phyloP scores from a whole-genome alignment of 2,329 filamentous ascomycete genomes.

The Zalaria obscura region DNA sequence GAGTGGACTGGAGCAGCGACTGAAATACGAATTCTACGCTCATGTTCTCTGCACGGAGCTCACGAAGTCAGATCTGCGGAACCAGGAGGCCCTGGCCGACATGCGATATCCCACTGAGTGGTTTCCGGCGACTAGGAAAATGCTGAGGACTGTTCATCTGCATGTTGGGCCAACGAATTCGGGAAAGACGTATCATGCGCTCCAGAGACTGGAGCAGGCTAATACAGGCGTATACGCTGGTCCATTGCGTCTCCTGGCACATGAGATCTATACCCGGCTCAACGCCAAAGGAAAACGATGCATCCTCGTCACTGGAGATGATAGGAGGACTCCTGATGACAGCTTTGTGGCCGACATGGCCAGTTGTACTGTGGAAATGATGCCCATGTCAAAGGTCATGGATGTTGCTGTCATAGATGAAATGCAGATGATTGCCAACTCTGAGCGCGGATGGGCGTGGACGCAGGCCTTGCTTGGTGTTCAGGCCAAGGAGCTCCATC shows the following conservation, averaged over 20 bases:
- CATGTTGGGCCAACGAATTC: constrained; percentile 97
- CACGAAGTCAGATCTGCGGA: constrained; percentile 39
- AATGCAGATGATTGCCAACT: constrained; percentile 88
- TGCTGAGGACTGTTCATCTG: constrained; percentile 74
- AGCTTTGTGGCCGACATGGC: constrained; percentile 41
- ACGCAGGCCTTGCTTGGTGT: constrained; percentile 79
- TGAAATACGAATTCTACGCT: constrained; percentile 56
- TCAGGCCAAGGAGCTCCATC: constrained; percentile 75
- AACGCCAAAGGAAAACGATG: constrained; percentile 63
- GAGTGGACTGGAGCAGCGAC: constrained; percentile 14
- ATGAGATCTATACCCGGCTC: constrained; percentile 88
- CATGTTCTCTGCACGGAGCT: constrained; percentile 46
- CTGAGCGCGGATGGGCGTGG: constrained; percentile 82
- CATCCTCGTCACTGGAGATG: constrained; percentile 80
- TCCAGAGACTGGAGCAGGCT: constrained; percentile 68
- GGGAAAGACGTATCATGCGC: constrained; percentile 89
- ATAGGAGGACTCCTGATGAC: constrained; percentile 46
- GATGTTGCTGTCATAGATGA: constrained; percentile 96
- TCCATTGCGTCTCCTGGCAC: constrained; percentile 73
- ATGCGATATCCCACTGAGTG: constrained; percentile 82
- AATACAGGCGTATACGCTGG: constrained; percentile 77
- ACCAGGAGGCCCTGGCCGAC: constrained; percentile 59
- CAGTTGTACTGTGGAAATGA: constrained; percentile 94
- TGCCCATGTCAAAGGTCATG: constrained; percentile 42
- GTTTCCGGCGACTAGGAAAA: constrained; percentile 69